Evolutionary conservation across 2,329 filamentous ascomycete species (phyloP).

Genomic region (Sclerotiophoma versabilis): DNA sequence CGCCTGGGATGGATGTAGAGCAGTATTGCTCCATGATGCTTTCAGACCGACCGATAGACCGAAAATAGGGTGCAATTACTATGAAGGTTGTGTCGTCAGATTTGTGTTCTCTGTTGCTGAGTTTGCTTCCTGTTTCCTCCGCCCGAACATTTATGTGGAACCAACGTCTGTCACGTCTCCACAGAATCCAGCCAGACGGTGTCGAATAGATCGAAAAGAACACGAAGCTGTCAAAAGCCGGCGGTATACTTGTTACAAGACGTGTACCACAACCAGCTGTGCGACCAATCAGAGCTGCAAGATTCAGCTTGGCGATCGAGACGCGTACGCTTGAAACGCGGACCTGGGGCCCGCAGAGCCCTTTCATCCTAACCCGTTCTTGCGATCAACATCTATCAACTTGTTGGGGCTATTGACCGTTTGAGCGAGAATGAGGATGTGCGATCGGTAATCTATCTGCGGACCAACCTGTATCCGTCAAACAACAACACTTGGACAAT

Average conservation of each 20-base stretch:
- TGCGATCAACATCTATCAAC: conserved; percentile 3
- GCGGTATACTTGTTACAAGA: conserved; percentile 8
- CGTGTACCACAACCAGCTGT: neutral
- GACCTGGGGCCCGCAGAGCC: conserved; percentile 5
- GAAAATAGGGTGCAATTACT: neutral
- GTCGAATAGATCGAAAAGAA: neutral
- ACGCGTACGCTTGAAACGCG: conserved; percentile 18
- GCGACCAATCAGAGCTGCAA: conserved; percentile 8
- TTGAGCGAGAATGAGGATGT: conserved; percentile 10
- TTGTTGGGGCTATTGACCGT: conserved; percentile 1
- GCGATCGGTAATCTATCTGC: conserved; percentile 10
- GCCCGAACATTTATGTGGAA: neutral
- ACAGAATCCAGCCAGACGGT: neutral
- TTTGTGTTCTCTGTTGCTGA: neutral
- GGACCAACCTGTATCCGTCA: neutral
- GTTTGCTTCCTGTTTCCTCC: neutral
- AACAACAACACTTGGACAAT: neutral
- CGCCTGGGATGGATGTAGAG: conserved; percentile 41
- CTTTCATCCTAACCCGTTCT: conserved; percentile 5
- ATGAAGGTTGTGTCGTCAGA: neutral
- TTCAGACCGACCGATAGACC: neutral
- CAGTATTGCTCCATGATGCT: neutral
- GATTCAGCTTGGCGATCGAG: neutral
- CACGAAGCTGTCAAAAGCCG: neutral
- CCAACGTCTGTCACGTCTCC: neutral